Percentiles rank a stretch among this genome's conserved stretches.
Evolutionary conservation across 106 monocot genomes (phyloP).

Genomic region (Allium sativum): DNA sequence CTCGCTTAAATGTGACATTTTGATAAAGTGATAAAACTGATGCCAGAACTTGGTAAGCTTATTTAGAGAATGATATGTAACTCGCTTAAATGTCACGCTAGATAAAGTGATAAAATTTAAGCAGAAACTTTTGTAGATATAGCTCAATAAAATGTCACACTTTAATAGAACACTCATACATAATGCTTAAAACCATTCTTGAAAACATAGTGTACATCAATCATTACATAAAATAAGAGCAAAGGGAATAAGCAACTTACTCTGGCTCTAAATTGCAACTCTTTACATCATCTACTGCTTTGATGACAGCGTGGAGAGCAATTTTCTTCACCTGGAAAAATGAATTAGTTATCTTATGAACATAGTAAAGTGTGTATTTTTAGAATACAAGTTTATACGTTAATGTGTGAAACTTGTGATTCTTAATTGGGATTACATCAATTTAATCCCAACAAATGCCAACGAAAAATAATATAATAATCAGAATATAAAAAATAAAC

Average conservation of each 20-base stretch:
- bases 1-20: too few species aligned
- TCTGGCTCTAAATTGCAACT: not conserved
- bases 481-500: slow-evolving; percentile 2
- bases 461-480: not conserved
- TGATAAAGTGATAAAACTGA: too few species aligned
- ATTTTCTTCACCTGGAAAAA: slow-evolving; percentile 23
- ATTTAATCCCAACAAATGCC: not conserved
- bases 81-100: too few species aligned
- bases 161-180: too few species aligned
- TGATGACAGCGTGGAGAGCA: slow-evolving; percentile 14
- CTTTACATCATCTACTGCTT: slow-evolving; percentile 3
- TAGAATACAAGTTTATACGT: not conserved
- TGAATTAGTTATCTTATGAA: not conserved
- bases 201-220: not conserved
- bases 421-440: not conserved
- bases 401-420: not conserved
- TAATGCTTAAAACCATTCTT: not conserved
- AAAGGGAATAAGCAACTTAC: not conserved
- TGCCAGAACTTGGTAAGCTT: too few species aligned
- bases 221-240: not conserved
- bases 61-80: too few species aligned
- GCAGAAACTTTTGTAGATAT: too few species aligned
- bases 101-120: too few species aligned
- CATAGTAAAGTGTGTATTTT: not conserved
- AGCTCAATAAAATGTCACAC: too few species aligned